Percentiles rank a stretch among this genome's conserved stretches.
Evolutionary conservation across 208 protist genomes (phyloP).

Genomic region (Strigomonas oncopelti): DNA sequence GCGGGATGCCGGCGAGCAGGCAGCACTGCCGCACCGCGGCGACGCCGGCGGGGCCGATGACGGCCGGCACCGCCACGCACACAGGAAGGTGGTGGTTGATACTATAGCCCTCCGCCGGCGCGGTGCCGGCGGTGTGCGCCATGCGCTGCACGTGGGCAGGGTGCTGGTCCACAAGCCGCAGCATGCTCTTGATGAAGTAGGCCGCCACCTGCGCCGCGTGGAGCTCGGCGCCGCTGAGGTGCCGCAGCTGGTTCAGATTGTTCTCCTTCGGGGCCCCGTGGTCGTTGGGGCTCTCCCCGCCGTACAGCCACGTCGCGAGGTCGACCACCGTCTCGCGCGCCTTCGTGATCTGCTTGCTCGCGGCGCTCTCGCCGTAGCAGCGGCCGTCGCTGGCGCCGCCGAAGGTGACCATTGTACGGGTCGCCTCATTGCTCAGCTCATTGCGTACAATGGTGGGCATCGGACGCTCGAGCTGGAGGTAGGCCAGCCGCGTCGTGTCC

Average conservation of each 20-base stretch:
- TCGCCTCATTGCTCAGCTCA: conserved; percentile 64
- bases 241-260: background rate
- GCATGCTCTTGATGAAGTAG: conserved; percentile 61
- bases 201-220: conserved; percentile 46
- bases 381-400: conserved; percentile 40
- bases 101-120: conserved; percentile 15
- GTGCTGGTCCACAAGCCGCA: conserved; percentile 29
- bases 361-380: conserved; percentile 60
- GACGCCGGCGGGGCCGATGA: conserved; percentile 17
- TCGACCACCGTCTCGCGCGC: conserved; percentile 48
- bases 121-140: background rate
- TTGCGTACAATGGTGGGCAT: conserved; percentile 76
- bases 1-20: conserved; percentile 46
- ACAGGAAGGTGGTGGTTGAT: conserved; percentile 16
- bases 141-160: background rate
- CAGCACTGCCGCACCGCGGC: conserved; percentile 47
- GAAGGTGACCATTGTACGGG: conserved; percentile 54
- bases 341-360: conserved; percentile 54
- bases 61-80: conserved; percentile 28
- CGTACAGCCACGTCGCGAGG: conserved; percentile 50
- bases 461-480: conserved; percentile 37
- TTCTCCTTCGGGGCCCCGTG: background rate
- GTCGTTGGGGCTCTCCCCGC: background rate
- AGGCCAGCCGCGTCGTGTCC: conserved; percentile 45
- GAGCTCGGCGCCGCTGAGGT: conserved; percentile 19